A percentile compares a stretch with the other conserved stretches of the same genome.
phyloP scores from a whole-genome alignment of 2,329 filamentous ascomycete species.

The Cryphonectria naterciae region DNA sequence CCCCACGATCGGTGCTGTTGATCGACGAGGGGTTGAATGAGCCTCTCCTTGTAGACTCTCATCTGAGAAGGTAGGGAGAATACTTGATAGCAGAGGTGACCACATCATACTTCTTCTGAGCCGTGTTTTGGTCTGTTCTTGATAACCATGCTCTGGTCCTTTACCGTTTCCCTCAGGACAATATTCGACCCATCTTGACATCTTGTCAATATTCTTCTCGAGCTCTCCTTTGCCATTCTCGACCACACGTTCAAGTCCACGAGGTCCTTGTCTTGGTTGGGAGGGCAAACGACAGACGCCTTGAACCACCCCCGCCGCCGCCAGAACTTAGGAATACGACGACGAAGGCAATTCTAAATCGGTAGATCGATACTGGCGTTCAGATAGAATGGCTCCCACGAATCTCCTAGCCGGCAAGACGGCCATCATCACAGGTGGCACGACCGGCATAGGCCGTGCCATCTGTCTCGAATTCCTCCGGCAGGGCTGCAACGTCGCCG shows the following conservation, averaged over 20 bases:
- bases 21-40: background rate
- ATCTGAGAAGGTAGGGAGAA: background rate
- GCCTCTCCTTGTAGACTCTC: background rate
- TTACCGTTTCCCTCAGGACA: background rate
- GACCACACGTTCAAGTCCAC: background rate
- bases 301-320: background rate
- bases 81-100: background rate
- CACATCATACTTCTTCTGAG: background rate
- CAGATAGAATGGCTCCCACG: constrained; percentile 45
- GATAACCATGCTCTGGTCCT: background rate
- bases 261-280: background rate
- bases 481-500: constrained; percentile 77
- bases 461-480: constrained; percentile 79
- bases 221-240: background rate
- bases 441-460: constrained; percentile 84
- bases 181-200: background rate
- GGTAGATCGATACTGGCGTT: background rate
- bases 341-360: background rate
- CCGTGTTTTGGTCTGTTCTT: background rate
- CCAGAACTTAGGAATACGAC: background rate
- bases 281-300: background rate
- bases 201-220: background rate
- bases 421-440: constrained; percentile 84
- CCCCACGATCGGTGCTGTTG: constrained; percentile 7
- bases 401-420: constrained; percentile 73